Base-by-base conservation (phyloP, 352 stramenopile species). In the Blastocystis sp. region DNA sequence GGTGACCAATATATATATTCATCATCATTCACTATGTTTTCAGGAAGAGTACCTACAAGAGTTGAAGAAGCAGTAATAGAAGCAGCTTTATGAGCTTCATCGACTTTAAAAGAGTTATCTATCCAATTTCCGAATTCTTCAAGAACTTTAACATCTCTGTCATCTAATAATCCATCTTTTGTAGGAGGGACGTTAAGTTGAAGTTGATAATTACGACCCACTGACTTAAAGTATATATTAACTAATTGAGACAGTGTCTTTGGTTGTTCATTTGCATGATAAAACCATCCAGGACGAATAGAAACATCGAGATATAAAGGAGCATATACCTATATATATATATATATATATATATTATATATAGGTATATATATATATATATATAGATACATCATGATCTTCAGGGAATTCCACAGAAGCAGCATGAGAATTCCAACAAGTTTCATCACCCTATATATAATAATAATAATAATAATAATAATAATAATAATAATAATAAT, bases 251-350 rank as follows among this genome's bases (percentile, higher is more conserved):
- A 27, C 52, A 62, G 52, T 28, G 52, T 23, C 40, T 62, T 62
- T 1, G 52, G 52, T 0, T 47, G 1, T 34, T 62, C 21, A 19
- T 62, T 48, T 7, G 52, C 13, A 27, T 62, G 52, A 23, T 62
- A 62, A 42, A 62, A 62, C 52, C 52, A 62, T 19, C 52, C 52
- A 11, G 52, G 52, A 13, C 52, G 52, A 34, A 62, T 62, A 10
- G 52, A 62, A 11, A 62, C 52, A 27, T 62, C 52, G 21, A 62
- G 34, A 28, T 40, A 62, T n/a, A 62, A 21, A 10, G 52, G 52
- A 16, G 28, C 37, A 42, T 54, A 62, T 5, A 62, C 23, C 35
- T 54, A 42, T 19, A n/a, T n/a, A n/a, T n/a, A n/a, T n/a, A n/a
- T n/a, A n/a, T n/a, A n/a, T n/a, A n/a, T n/a, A n/a, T n/a, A n/a